A percentile compares a stretch with the other conserved stretches of the same genome.
These are phyloP conservation scores for Orbilia javanica DNA, from an alignment of 2,329 filamentous ascomycete species.

Conservation along the genomic window DNA sequence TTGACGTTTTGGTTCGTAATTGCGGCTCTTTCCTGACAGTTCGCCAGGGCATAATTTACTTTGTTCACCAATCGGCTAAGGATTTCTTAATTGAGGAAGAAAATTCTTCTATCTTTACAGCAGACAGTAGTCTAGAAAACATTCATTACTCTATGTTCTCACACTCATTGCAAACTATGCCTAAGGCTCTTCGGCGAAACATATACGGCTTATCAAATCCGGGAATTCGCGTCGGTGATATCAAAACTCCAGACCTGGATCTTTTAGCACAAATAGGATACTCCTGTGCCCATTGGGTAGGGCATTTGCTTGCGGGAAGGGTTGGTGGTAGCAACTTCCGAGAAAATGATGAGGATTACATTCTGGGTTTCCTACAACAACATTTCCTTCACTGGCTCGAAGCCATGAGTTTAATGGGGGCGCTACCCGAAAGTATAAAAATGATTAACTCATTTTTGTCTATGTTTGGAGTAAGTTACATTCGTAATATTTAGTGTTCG, in stretches of 20 bases:
- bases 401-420: not conserved
- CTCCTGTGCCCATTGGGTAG: slow-evolving; percentile 64
- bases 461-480: not conserved
- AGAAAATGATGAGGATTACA: too few species aligned
- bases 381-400: not conserved
- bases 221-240: slow-evolving; percentile 57
- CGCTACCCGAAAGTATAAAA: not conserved
- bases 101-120: slow-evolving; percentile 63
- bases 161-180: not conserved
- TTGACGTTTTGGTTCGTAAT: too few species aligned
- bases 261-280: slow-evolving; percentile 63
- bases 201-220: not conserved
- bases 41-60: slow-evolving; percentile 62
- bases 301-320: slow-evolving; percentile 62
- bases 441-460: not conserved
- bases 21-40: slow-evolving; percentile 67
- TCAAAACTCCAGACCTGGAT: slow-evolving; percentile 60
- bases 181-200: not conserved
- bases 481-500: not conserved
- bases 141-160: not conserved
- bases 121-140: slow-evolving; percentile 59
- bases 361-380: not conserved
- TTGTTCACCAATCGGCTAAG: slow-evolving; percentile 68
- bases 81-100: slow-evolving; percentile 64
- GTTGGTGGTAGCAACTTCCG: too few species aligned